Evolutionary conservation across 257 asterid species (phyloP).

Genomic region (Perilla frutescens): DNA sequence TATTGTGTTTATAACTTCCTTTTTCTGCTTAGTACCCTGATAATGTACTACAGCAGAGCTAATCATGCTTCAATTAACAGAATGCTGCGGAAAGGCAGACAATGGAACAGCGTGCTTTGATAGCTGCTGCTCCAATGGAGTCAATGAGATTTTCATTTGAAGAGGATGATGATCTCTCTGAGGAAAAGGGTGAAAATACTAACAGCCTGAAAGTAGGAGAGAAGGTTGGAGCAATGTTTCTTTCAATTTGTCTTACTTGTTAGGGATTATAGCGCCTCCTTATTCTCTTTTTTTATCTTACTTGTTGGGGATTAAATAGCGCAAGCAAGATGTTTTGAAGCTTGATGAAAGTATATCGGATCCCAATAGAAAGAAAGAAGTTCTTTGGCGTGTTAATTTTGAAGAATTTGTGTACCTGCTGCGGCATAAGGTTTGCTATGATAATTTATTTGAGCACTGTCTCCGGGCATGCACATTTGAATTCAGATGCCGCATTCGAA

Average conservation of each 20-base stretch:
- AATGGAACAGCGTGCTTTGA: conserved; percentile 70
- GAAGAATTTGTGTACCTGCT: conserved; percentile 76
- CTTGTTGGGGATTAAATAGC: conserved; percentile 46
- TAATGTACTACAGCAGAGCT: neutral
- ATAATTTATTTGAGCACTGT: conserved; percentile 22
- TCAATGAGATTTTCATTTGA: conserved; percentile 76
- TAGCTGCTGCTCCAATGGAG: conserved; percentile 83
- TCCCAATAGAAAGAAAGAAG: conserved; percentile 51
- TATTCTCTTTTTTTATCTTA: neutral
- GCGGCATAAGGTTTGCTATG: conserved; percentile 66
- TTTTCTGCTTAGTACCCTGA: conserved; percentile 10
- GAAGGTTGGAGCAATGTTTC: conserved; percentile 63
- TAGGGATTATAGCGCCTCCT: conserved; percentile 50
- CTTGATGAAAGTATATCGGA: conserved; percentile 52
- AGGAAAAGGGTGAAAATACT: conserved; percentile 40
- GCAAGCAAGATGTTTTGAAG: conserved; percentile 58
- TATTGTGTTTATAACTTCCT: neutral
- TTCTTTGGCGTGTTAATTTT: conserved; percentile 90
- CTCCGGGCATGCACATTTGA: conserved; percentile 18
- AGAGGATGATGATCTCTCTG: conserved; percentile 48
- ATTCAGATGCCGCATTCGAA: neutral
- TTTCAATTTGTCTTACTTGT: conserved; percentile 11
- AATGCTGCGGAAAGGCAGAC: neutral
- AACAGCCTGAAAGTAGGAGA: conserved; percentile 40
- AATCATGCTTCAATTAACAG: conserved; percentile 17